Base-by-base conservation (phyloP, 2,329 filamentous ascomycete species). In the Apiospora pterosperma region DNA sequence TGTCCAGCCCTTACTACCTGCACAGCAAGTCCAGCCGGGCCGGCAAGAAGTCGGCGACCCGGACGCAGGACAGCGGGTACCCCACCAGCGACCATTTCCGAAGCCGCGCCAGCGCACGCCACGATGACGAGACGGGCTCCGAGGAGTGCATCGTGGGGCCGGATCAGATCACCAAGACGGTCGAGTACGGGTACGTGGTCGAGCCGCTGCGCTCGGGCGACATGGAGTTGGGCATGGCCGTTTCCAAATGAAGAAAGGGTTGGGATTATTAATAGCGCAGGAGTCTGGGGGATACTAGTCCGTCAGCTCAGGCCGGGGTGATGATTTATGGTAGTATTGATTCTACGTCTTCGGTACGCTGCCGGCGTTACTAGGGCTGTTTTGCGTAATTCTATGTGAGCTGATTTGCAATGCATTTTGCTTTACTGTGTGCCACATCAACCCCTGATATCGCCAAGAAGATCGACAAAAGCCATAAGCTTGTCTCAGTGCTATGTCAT, bases 111-210 rank as follows among this genome's bases (percentile, higher is more conserved):
- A 62, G 55, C 61, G 48, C 31, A 48, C 59, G 12, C 31, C 61
- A 41, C 25, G 36, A 34, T 19, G 59, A 34, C 19, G 34, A 39
- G 2, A 44, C 55, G 23, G 65, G 65, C 19, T 67, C 65, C 60
- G 67, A 68, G 41, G 67, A 68, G 36, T 68, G n/a, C 25, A 64
- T 62, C 25, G 63, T 68, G 55, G 64, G 67, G 67, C 62, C 60
- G 21, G 63, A 63, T 36, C 38, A 41, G 21, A 67, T 68, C 42
- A 60, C 44, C 39, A 68, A 67, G 65, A 68, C 67, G 41, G 63
- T 68, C 12, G 62, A 65, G 48, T 68, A 63, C 59, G 65, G 66
- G 23, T 67, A 63, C 39, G 59, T 59, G 14, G 63, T 66, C 34
- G 61, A 65, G 58, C 1, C 14, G 14, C 6, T 31, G n/a, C n/a